Evolutionary conservation across 306 rosid genomes (phyloP).

Genomic region (Phaseolus lunatus): DNA sequence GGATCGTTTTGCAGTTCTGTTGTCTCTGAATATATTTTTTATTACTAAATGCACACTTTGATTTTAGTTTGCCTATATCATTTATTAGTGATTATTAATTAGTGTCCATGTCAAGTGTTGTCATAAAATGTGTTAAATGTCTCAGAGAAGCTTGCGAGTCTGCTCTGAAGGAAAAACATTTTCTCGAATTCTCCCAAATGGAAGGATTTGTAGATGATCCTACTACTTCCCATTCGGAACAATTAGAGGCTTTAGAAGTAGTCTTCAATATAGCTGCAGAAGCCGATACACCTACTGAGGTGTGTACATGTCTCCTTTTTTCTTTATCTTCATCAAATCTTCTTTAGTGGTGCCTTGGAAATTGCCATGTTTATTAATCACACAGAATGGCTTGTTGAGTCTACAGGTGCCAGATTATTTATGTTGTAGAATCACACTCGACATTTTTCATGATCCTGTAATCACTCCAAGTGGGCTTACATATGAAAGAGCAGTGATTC

Average conservation of each 20-base stretch:
- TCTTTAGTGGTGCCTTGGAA: conserved; percentile 1
- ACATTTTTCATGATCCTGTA: conserved; percentile 92
- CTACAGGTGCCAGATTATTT: conserved; percentile 87
- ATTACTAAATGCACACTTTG: neutral
- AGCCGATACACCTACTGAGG: conserved; percentile 74
- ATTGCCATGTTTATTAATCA: conserved; percentile 17
- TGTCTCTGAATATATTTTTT: conserved; percentile 18
- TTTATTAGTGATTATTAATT: conserved; percentile 13
- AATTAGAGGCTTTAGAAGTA: conserved; percentile 58
- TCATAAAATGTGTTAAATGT: conserved; percentile 35
- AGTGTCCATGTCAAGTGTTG: neutral
- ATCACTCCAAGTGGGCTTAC: conserved; percentile 91
- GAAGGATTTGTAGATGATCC: conserved; percentile 78
- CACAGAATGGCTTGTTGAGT: conserved; percentile 27
- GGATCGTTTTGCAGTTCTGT: conserved; percentile 25
- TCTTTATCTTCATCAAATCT: neutral
- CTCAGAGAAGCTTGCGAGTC: conserved; percentile 57
- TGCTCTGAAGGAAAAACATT: conserved; percentile 54
- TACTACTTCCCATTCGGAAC: conserved; percentile 50
- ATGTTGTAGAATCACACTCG: conserved; percentile 90
- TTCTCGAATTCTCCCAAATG: conserved; percentile 38
- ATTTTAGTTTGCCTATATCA: neutral
- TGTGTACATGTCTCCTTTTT: conserved; percentile 32
- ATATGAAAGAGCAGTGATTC: conserved; percentile 89
- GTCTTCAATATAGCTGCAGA: conserved; percentile 72